phyloP scores from a whole-genome alignment of 192 early-diverging fungal genomes.

The Kickxella alabastrina region DNA sequence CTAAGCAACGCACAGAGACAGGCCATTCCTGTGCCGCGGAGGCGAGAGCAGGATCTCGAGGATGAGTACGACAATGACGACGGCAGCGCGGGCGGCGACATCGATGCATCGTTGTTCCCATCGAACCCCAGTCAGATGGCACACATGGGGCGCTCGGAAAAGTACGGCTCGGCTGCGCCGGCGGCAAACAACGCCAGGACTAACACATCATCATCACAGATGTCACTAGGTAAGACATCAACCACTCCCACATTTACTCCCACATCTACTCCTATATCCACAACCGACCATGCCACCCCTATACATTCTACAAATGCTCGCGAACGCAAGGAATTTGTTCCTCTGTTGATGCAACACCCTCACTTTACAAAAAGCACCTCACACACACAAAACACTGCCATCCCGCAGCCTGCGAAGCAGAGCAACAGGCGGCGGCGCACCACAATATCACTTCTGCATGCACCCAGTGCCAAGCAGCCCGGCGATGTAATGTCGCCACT shows the following conservation, averaged over 20 bases:
- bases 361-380: background rate
- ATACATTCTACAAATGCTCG: background rate
- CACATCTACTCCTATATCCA: constrained; percentile 1
- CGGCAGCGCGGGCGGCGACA: constrained; percentile 23
- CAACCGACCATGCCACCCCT: background rate
- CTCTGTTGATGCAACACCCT: background rate
- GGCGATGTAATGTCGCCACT: no score
- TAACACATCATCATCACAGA: background rate
- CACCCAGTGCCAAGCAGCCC: no score
- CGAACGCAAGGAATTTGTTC: background rate
- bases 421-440: no score
- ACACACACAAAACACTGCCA: background rate
- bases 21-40: constrained; percentile 13
- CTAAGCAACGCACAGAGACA: constrained; percentile 1
- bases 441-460: no score
- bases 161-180: constrained; percentile 14
- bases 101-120: constrained; percentile 38
- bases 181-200: background rate
- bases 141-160: constrained; percentile 31
- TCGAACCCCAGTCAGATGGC: constrained; percentile 23
- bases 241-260: constrained; percentile 5
- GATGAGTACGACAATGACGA: constrained; percentile 44
- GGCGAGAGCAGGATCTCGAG: constrained; percentile 36
- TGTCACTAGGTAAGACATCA: constrained; percentile 37
- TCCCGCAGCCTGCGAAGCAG: background rate